Conservation (phyloP, 1,284 basidiomycete species). For the Ceratobasidium sp. region DNA sequence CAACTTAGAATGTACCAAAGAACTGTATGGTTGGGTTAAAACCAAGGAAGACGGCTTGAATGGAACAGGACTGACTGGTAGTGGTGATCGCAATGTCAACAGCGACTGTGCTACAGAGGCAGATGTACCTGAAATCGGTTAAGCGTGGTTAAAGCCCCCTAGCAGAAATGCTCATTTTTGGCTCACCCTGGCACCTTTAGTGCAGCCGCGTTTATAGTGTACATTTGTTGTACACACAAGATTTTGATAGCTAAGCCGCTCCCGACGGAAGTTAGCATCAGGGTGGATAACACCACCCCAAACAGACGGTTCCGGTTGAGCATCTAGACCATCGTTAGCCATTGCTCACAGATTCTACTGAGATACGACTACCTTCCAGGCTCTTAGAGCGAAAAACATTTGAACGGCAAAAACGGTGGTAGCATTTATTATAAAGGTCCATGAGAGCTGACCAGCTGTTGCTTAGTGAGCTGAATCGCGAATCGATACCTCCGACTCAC, state of each 20-base stretch:
- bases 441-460: not conserved
- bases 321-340: not conserved
- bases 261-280: not conserved
- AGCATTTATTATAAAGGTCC: conserved; percentile 17
- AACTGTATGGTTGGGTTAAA: not conserved
- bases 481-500: not conserved
- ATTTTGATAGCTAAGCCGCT: conserved; percentile 6
- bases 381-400: conserved; percentile 10
- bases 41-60: too few relatives aligned
- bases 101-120: conserved; percentile 2
- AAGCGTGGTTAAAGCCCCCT: not conserved
- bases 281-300: not conserved
- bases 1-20: not conserved
- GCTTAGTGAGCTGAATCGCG: not conserved
- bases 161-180: too few relatives aligned
- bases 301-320: conserved; percentile 7
- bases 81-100: not conserved
- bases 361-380: conserved; percentile 9
- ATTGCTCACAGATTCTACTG: too few relatives aligned
- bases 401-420: conserved; percentile 14
- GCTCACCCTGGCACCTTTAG: conserved; percentile 16
- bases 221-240: not conserved
- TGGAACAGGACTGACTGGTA: not conserved
- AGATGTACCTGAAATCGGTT: not conserved
- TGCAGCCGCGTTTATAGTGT: not conserved